These are phyloP conservation scores for Theobroma grandiflorum DNA, from an alignment of 441 rosid species.

Conservation along the genomic window DNA sequence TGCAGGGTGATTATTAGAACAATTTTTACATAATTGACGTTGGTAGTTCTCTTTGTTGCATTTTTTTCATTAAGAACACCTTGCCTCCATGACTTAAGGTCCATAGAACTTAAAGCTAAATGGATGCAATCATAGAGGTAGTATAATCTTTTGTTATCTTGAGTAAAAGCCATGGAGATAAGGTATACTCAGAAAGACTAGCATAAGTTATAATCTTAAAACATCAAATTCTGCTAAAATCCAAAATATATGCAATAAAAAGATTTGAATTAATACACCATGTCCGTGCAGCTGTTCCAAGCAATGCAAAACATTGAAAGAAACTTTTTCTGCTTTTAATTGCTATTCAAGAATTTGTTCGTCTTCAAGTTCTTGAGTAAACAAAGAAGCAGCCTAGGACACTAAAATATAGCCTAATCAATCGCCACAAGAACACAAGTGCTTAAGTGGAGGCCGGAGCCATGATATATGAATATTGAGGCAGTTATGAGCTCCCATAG, in stretches of 20 bases:
- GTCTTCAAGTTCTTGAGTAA: conserved; percentile 1
- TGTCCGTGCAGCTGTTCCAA: neutral
- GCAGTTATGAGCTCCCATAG: neutral
- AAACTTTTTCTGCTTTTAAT: neutral
- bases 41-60: neutral
- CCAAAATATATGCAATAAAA: no score
- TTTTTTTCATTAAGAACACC: neutral
- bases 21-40: neutral
- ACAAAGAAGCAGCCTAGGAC: neutral
- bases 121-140: neutral
- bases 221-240: no score
- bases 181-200: neutral
- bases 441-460: conserved; percentile 14
- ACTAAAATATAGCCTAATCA: neutral
- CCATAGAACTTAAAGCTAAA: neutral
- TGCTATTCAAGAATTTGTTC: neutral
- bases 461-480: conserved; percentile 7
- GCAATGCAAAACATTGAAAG: neutral
- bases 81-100: neutral
- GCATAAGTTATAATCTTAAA: neutral
- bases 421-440: neutral
- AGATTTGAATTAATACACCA: neutral
- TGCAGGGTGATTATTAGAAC: neutral
- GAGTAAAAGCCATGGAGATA: neutral
- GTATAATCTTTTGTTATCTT: no score